Conservation (phyloP, 2,329 filamentous ascomycete species). For the Lasiodiplodia gonubiensis region DNA sequence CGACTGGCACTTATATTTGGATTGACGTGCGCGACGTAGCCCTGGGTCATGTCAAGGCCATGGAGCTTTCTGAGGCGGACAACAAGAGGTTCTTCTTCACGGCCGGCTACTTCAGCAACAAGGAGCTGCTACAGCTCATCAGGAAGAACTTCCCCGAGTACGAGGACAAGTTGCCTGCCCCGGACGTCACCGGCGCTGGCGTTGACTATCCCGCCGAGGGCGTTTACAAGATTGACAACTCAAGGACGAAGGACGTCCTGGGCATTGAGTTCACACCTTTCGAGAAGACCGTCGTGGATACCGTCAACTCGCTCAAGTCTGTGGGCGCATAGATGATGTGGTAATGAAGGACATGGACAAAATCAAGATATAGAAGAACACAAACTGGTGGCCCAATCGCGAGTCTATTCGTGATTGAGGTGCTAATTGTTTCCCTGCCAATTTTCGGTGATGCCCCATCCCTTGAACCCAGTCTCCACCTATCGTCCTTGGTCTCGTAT, state of each 20-base stretch:
- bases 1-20: constrained; percentile 61
- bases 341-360: not conserved
- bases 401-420: not conserved
- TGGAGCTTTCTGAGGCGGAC: constrained; percentile 61
- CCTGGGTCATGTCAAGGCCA: constrained; percentile 65
- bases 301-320: constrained; percentile 66
- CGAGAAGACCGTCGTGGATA: constrained; percentile 65
- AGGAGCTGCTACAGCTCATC: constrained; percentile 62
- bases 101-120: constrained; percentile 66
- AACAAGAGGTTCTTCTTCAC: constrained; percentile 70
- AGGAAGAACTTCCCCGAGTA: constrained; percentile 61
- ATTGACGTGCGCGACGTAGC: constrained; percentile 63
- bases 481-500: not conserved
- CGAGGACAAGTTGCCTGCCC: constrained; percentile 54
- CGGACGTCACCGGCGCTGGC: not conserved
- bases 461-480: not conserved
- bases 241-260: constrained; percentile 60
- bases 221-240: constrained; percentile 63
- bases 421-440: not conserved
- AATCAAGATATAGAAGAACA: not conserved
- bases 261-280: constrained; percentile 65
- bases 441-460: not conserved
- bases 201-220: constrained; percentile 56
- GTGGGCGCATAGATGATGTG: constrained; percentile 44
- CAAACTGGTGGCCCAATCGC: not conserved